Percentiles rank a stretch among this genome's conserved stretches.
phyloP scores from a whole-genome alignment of 371 early-diverging fungal species.

The Mucor circinelloides region DNA sequence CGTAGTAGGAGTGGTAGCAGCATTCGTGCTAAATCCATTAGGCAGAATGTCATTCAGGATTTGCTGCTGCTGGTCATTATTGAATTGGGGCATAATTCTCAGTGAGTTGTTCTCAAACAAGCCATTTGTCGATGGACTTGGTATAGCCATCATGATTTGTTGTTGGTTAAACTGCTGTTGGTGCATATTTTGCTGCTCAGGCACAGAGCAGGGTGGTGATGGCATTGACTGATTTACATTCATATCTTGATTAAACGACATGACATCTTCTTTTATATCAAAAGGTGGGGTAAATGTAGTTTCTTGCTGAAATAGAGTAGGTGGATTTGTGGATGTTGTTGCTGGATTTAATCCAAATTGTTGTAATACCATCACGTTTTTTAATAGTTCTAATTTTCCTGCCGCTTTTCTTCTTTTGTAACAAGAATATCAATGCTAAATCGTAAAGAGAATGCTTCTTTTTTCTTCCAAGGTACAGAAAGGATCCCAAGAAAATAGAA shows the following conservation, averaged over 20 bases:
- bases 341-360: constrained; percentile 3
- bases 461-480: not conserved
- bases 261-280: constrained; percentile 2
- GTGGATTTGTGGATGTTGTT: not conserved
- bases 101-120: not conserved
- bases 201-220: constrained; percentile 16
- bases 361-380: constrained; percentile 2
- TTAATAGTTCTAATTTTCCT: not conserved
- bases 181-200: constrained; percentile 1
- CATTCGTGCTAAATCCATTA: not conserved
- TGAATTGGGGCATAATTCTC: not conserved
- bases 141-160: not conserved
- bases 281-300: constrained; percentile 1
- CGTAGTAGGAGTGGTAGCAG: not conserved
- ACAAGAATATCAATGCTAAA: no score
- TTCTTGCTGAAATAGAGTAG: not conserved
- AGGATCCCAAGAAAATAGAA: not conserved
- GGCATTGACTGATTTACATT: constrained; percentile 1
- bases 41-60: not conserved
- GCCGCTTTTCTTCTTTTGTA: not conserved
- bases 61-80: not conserved
- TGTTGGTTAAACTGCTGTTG: constrained; percentile 7
- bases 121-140: not conserved
- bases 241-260: not conserved
- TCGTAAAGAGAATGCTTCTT: not conserved